Conservation (phyloP, 2,329 filamentous ascomycete species). For the Monosporascus cannonballus region DNA sequence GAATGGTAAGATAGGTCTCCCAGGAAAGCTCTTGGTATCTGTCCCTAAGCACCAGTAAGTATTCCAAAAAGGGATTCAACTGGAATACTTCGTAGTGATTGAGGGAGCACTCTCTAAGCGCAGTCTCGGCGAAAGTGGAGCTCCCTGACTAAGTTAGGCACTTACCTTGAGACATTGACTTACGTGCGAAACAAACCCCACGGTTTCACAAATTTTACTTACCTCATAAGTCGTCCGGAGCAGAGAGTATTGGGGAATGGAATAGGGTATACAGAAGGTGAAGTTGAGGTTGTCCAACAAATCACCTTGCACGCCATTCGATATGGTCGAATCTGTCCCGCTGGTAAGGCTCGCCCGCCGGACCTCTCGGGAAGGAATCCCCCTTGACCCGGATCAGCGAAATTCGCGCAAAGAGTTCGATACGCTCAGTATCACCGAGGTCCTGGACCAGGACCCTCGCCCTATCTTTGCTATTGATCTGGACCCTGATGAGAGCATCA, state of each 20-base stretch:
- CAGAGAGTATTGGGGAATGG: neutral
- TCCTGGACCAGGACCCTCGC: conserved; percentile 30
- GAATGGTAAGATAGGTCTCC: too few relatives aligned
- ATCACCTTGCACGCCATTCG: neutral
- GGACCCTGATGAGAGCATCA: conserved; percentile 26
- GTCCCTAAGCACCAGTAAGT: too few relatives aligned
- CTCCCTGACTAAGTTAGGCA: too few relatives aligned
- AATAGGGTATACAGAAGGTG: neutral
- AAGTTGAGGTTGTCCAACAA: neutral
- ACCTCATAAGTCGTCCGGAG: neutral
- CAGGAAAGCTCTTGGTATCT: too few relatives aligned
- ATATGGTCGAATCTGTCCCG: neutral
- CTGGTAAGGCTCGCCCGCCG: neutral
- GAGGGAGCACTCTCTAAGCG: too few relatives aligned
- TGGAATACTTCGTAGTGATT: too few relatives aligned
- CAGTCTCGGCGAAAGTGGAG: too few relatives aligned
- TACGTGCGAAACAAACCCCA: too few relatives aligned
- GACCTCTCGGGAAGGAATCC: neutral
- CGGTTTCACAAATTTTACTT: neutral
- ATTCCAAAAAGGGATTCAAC: too few relatives aligned
- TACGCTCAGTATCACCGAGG: conserved; percentile 19
- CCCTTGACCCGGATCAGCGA: conserved; percentile 1
- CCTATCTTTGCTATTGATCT: conserved; percentile 33
- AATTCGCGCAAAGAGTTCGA: conserved; percentile 15
- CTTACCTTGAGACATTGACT: too few relatives aligned